phyloP scores from a whole-genome alignment of 768 basidiomycete genomes.

The Kwoniella dejecticola region DNA sequence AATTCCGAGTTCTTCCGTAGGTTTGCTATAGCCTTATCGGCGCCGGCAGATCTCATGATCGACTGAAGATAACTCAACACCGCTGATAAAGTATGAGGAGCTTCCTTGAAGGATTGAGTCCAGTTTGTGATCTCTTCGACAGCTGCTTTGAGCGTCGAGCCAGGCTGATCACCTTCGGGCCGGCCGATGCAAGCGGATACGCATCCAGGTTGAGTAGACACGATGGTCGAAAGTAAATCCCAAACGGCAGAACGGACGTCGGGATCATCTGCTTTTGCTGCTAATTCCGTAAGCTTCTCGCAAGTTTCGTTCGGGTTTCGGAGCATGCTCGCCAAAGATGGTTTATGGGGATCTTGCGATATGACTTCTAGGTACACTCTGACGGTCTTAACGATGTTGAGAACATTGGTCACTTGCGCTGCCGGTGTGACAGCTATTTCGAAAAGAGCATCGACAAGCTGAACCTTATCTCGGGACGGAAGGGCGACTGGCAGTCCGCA shows the following conservation, averaged over 20 bases:
- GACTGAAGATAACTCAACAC: slow-evolving; percentile 65
- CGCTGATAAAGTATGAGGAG: slow-evolving; percentile 73
- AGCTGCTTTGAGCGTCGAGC: slow-evolving; percentile 67
- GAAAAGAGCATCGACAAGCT: slow-evolving; percentile 34
- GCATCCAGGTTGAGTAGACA: slow-evolving; percentile 84
- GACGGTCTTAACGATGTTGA: slow-evolving; percentile 26
- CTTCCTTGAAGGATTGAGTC: slow-evolving; percentile 74
- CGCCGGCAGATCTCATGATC: slow-evolving; percentile 72
- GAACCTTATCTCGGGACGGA: slow-evolving; percentile 21
- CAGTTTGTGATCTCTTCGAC: slow-evolving; percentile 68
- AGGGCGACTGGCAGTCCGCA: slow-evolving; percentile 20
- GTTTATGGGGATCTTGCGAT: slow-evolving; percentile 25
- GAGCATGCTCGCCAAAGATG: slow-evolving; percentile 41
- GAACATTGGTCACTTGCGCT: slow-evolving; percentile 18
- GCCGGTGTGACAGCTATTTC: slow-evolving; percentile 24
- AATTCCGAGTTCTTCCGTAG: slow-evolving; percentile 65
- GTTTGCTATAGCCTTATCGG: slow-evolving; percentile 67
- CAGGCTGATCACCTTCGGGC: slow-evolving; percentile 55
- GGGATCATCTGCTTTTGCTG: slow-evolving; percentile 59
- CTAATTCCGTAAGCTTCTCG: slow-evolving; percentile 21
- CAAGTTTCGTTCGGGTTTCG: slow-evolving; percentile 26
- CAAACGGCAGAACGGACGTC: slow-evolving; percentile 66
- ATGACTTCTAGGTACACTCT: slow-evolving; percentile 36
- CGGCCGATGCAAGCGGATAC: slow-evolving; percentile 62
- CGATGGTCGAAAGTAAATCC: slow-evolving; percentile 76